Evolutionary conservation across 2,329 filamentous ascomycete species (phyloP).

Genomic region (Microsporum canis): DNA sequence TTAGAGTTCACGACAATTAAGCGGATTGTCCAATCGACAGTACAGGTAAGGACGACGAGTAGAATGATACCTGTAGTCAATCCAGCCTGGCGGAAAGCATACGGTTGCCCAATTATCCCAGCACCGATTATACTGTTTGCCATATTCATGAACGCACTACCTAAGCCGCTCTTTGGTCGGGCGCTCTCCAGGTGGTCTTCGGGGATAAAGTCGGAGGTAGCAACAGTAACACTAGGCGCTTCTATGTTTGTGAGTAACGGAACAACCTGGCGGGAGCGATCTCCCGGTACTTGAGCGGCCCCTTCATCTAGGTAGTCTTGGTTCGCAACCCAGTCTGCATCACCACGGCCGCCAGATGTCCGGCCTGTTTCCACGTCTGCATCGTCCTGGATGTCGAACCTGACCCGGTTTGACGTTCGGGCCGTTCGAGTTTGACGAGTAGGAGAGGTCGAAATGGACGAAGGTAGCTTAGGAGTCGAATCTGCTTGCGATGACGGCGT

Average conservation of each 20-base stretch:
- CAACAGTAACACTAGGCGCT: slow-evolving; percentile 66
- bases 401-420: slow-evolving; percentile 61
- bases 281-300: slow-evolving; percentile 25
- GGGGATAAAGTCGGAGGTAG: slow-evolving; percentile 45
- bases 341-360: slow-evolving; percentile 16
- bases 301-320: slow-evolving; percentile 48
- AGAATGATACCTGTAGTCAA: slow-evolving; percentile 68
- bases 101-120: slow-evolving; percentile 72
- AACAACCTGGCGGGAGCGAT: slow-evolving; percentile 40
- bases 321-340: slow-evolving; percentile 41
- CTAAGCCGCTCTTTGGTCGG: slow-evolving; percentile 73
- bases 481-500: slow-evolving; percentile 2
- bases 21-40: slow-evolving; percentile 94
- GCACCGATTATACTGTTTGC: slow-evolving; percentile 91
- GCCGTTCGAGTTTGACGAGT: slow-evolving; percentile 46
- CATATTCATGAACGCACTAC: slow-evolving; percentile 98
- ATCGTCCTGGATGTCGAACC: slow-evolving; percentile 50
- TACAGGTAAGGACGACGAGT: slow-evolving; percentile 65
- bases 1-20: slow-evolving; percentile 97
- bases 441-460: slow-evolving; percentile 31
- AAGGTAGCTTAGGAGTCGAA: slow-evolving; percentile 23
- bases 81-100: slow-evolving; percentile 89
- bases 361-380: slow-evolving; percentile 20
- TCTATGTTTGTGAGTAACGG: slow-evolving; percentile 75
- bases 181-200: slow-evolving; percentile 50